These are phyloP conservation scores for Ziziphus jujuba DNA, from an alignment of 306 rosid species.

Conservation along the genomic window DNA sequence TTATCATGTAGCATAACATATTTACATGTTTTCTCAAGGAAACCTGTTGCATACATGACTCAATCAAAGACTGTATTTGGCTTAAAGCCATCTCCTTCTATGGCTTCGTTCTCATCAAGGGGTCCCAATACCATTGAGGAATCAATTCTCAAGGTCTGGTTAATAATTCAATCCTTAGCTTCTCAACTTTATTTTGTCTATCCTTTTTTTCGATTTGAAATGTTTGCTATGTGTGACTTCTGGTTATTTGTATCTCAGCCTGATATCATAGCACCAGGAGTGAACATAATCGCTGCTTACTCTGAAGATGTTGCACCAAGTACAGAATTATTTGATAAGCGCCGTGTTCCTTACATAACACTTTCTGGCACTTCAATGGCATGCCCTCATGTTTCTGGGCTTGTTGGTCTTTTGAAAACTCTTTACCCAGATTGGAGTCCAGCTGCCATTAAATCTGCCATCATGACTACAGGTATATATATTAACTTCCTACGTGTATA, in stretches of 20 bases:
- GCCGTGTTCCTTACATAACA: conserved; percentile 10
- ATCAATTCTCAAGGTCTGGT: conserved; percentile 56
- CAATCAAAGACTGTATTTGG: conserved; percentile 35
- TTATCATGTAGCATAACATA: background rate
- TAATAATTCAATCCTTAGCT: background rate
- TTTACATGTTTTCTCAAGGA: conserved; percentile 21
- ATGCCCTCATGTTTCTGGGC: conserved; percentile 55
- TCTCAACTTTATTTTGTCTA: background rate
- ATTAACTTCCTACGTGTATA: background rate
- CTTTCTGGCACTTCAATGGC: conserved; percentile 57
- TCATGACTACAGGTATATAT: conserved; percentile 62
- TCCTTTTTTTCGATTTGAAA: background rate
- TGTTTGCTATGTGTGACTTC: background rate
- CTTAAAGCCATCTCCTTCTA: conserved; percentile 41
- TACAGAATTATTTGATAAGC: conserved; percentile 19
- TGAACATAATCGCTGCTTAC: conserved; percentile 37
- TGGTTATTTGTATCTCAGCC: conserved; percentile 36
- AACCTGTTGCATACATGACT: conserved; percentile 50
- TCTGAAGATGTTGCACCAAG: conserved; percentile 12
- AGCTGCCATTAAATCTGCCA: conserved; percentile 54
- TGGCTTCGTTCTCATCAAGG: conserved; percentile 72
- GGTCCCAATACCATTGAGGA: conserved; percentile 55
- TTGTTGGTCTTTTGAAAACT: conserved; percentile 44
- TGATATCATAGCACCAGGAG: conserved; percentile 54
- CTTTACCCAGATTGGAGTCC: conserved; percentile 52